A percentile compares a stretch with the other conserved stretches of the same genome.
Evolutionary conservation across 345 rosid genomes (phyloP).

Genomic region (Microcos paniculata): DNA sequence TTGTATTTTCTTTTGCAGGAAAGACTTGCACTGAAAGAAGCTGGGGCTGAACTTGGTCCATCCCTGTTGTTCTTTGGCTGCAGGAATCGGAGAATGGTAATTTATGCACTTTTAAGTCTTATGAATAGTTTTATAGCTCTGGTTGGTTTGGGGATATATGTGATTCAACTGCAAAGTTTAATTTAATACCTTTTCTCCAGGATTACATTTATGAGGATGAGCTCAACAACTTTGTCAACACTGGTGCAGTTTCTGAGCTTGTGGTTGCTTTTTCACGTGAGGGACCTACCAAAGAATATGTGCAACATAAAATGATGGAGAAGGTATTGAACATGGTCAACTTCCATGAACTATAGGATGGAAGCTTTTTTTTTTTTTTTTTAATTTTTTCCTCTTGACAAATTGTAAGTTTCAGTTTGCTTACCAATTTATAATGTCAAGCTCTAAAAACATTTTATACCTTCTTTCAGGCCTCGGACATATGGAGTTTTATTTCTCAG

Average conservation of each 20-base stretch:
- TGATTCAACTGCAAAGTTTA: not conserved
- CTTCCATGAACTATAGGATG: constrained; percentile 1
- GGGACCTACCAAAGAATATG: constrained; percentile 94
- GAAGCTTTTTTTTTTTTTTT: not conserved
- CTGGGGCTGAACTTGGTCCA: constrained; percentile 78
- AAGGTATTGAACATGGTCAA: constrained; percentile 43
- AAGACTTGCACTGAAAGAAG: constrained; percentile 69
- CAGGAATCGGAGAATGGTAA: constrained; percentile 83
- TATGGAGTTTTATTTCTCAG: constrained; percentile 78
- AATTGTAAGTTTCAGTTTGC: not conserved
- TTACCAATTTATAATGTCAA: not conserved
- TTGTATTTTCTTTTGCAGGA: constrained; percentile 45
- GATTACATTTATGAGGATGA: constrained; percentile 93
- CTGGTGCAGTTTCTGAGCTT: constrained; percentile 79
- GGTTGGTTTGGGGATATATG: not conserved
- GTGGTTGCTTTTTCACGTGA: constrained; percentile 90
- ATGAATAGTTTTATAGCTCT: not conserved
- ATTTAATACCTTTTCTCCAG: constrained; percentile 33
- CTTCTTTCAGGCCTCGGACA: constrained; percentile 59
- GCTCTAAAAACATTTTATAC: constrained; percentile 1
- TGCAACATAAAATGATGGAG: constrained; percentile 90
- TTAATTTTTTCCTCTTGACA: no score
- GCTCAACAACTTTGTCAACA: constrained; percentile 58
- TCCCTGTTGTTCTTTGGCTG: constrained; percentile 89
- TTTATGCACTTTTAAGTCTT: not conserved